A percentile compares a stretch with the other conserved stretches of the same genome.
Conservation (phyloP, 2,329 filamentous ascomycete species). For the Ophiostoma novo-ulmi region DNA sequence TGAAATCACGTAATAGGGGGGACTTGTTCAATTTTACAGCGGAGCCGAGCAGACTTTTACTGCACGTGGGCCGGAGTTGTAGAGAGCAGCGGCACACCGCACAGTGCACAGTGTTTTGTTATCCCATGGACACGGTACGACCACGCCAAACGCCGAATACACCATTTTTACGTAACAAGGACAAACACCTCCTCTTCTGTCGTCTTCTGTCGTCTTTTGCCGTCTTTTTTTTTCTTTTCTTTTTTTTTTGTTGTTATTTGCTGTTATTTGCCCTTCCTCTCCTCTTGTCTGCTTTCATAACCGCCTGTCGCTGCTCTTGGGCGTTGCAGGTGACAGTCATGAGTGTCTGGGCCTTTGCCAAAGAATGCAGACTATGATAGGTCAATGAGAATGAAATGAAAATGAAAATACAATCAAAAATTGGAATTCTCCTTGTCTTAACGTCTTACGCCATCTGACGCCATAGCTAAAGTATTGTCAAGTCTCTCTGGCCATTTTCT, state of each 20-base stretch:
- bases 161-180: slow-evolving; percentile 8
- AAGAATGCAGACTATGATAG: slow-evolving; percentile 5
- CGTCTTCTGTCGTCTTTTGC: background rate
- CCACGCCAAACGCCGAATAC: background rate
- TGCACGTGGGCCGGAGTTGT: slow-evolving; percentile 7
- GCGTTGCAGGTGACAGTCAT: background rate
- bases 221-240: background rate
- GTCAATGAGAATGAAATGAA: background rate
- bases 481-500: background rate
- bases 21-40: background rate
- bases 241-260: too few species aligned
- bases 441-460: background rate
- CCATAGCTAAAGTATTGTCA: background rate
- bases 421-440: background rate
- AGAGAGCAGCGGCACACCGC: background rate
- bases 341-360: background rate
- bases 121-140: background rate
- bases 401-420: background rate
- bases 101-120: background rate
- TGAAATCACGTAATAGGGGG: background rate
- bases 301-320: background rate
- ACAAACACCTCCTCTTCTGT: background rate
- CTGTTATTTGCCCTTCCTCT: too few species aligned
- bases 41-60: background rate
- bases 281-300: background rate